Percentiles rank a stretch among this genome's conserved stretches.
phyloP scores from a whole-genome alignment of 805 yeast species.

The Starmerella apis region DNA sequence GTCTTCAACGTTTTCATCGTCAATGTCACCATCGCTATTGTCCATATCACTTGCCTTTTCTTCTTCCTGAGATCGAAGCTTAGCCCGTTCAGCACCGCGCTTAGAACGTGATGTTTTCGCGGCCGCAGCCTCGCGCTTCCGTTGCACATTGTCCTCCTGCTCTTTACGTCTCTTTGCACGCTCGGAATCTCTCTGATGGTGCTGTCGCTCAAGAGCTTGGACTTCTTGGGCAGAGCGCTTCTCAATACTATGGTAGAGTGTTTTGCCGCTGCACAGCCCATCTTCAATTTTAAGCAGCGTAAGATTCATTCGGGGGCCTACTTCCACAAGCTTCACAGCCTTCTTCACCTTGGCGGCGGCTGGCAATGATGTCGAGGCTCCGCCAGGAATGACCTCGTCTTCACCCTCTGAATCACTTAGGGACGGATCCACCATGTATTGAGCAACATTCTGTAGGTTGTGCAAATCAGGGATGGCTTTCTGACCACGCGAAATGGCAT shows the following conservation, averaged over 20 bases:
- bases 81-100: constrained; percentile 39
- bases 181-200: constrained; percentile 48
- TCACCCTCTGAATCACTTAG: constrained; percentile 92
- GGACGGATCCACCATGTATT: constrained; percentile 67
- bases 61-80: constrained; percentile 13
- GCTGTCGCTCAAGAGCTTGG: constrained; percentile 53
- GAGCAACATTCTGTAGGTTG: constrained; percentile 64
- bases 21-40: constrained; percentile 26
- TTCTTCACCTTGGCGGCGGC: constrained; percentile 41
- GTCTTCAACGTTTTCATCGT: constrained; percentile 35
- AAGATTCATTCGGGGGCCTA: constrained; percentile 82
- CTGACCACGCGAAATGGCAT: constrained; percentile 50
- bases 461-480: constrained; percentile 62
- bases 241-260: constrained; percentile 67
- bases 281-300: constrained; percentile 80
- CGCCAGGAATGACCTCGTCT: constrained; percentile 55
- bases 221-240: constrained; percentile 54
- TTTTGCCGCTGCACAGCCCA: constrained; percentile 80
- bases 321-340: constrained; percentile 83
- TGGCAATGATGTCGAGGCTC: constrained; percentile 21
- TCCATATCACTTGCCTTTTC: constrained; percentile 23
- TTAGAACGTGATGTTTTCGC: constrained; percentile 62
- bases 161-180: constrained; percentile 63
- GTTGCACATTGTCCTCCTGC: constrained; percentile 68
- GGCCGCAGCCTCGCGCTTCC: constrained; percentile 58